Evolutionary conservation across 1,284 basidiomycete species (phyloP).

Genomic region (Tremellales sp.): DNA sequence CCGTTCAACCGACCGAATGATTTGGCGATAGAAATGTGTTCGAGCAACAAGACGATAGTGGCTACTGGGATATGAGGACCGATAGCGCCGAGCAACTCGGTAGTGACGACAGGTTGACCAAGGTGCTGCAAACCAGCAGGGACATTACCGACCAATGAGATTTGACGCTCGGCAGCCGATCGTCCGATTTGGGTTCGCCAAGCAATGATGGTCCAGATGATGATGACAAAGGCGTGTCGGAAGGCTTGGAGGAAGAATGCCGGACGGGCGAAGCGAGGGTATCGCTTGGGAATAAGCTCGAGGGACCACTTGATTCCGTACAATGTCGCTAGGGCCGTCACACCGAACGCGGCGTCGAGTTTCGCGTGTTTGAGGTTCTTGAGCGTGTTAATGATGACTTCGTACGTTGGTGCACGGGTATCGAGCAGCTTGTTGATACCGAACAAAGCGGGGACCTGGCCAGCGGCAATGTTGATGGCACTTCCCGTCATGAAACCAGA

Average conservation of each 20-base stretch:
- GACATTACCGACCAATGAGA: conserved; percentile 78
- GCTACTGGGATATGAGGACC: conserved; percentile 80
- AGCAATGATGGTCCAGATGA: conserved; percentile 77
- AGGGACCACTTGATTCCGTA: conserved; percentile 71
- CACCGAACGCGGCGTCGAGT: conserved; percentile 81
- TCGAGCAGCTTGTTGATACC: conserved; percentile 70
- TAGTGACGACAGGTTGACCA: conserved; percentile 64
- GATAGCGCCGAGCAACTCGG: conserved; percentile 63
- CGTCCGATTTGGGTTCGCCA: conserved; percentile 73
- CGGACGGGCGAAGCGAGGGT: conserved; percentile 65
- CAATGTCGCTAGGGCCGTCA: conserved; percentile 60
- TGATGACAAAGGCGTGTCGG: conserved; percentile 80
- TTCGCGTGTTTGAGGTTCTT: conserved; percentile 62
- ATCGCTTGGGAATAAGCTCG: conserved; percentile 59
- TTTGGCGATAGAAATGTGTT: conserved; percentile 95
- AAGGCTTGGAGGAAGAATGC: conserved; percentile 83
- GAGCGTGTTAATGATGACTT: conserved; percentile 90
- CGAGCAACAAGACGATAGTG: conserved; percentile 89
- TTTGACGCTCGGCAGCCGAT: conserved; percentile 61
- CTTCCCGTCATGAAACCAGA: conserved; percentile 80
- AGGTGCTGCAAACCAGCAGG: conserved; percentile 79
- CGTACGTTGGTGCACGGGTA: conserved; percentile 77
- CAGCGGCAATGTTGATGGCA: conserved; percentile 77
- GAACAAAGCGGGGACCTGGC: conserved; percentile 80
- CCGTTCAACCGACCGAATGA: conserved; percentile 93